A percentile compares a stretch with the other conserved stretches of the same genome.
phyloP scores from a whole-genome alignment of 2,329 filamentous ascomycete species.

The Aureobasidium sp. region DNA sequence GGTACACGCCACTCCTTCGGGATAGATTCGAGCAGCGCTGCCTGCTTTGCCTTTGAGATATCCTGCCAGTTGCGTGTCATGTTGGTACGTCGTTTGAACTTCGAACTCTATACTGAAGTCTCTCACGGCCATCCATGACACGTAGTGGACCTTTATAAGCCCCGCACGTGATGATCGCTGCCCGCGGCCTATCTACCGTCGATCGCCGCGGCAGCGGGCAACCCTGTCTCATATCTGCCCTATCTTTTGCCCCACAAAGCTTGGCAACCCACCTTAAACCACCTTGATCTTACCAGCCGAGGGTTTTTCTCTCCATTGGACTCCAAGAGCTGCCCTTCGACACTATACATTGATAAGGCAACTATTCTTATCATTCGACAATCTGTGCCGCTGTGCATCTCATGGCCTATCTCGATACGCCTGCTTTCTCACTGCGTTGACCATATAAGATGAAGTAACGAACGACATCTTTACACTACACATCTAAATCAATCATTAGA shows the following conservation, averaged over 20 bases:
- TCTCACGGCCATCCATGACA: too few relatives aligned
- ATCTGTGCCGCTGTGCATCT: background rate
- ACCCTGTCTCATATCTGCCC: background rate
- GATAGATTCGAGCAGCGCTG: slow-evolving; percentile 35
- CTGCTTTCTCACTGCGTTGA: background rate
- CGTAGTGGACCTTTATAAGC: background rate
- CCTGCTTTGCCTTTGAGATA: slow-evolving; percentile 9
- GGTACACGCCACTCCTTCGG: slow-evolving; percentile 52
- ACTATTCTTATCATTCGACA: background rate
- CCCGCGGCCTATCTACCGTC: slow-evolving; percentile 1
- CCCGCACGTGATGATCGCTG: background rate
- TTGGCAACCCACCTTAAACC: slow-evolving; percentile 8
- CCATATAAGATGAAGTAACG: background rate
- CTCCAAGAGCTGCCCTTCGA: background rate
- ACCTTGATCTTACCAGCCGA: background rate
- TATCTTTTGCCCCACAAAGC: slow-evolving; percentile 5
- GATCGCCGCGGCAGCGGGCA: background rate
- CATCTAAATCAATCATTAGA: background rate
- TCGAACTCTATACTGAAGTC: too few relatives aligned
- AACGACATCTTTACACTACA: background rate
- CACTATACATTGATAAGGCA: background rate
- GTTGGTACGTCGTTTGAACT: background rate
- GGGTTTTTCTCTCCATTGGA: background rate
- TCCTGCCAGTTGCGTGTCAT: slow-evolving; percentile 8
- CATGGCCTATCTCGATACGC: slow-evolving; percentile 6